A percentile compares a stretch with the other conserved stretches of the same genome.
phyloP scores from a whole-genome alignment of 1,139 yeast genomes.

The Pneumocystis canis region DNA sequence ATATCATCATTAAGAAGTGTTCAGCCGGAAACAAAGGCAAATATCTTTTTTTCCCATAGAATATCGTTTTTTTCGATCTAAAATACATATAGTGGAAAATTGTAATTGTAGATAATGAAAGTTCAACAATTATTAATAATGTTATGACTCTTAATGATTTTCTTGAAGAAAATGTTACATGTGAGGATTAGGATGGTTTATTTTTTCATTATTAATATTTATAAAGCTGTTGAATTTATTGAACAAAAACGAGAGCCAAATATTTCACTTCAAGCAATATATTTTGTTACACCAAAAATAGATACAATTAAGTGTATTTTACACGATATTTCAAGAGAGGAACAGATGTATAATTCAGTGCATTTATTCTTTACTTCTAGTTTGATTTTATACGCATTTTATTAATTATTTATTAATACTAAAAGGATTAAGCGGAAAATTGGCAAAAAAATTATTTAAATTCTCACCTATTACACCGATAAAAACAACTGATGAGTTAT shows the following conservation, averaged over 20 bases:
- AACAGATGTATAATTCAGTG: slow-evolving; percentile 43
- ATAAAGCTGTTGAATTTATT: slow-evolving; percentile 36
- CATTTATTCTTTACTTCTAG: slow-evolving; percentile 47
- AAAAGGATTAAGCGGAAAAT: slow-evolving; percentile 13
- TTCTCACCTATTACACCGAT: slow-evolving; percentile 23
- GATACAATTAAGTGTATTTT: slow-evolving; percentile 44
- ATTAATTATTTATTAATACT: neutral
- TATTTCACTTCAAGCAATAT: slow-evolving; percentile 42
- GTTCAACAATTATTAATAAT: slow-evolving; percentile 25
- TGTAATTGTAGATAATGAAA: slow-evolving; percentile 28
- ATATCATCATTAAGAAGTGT: neutral
- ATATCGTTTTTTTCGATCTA: neutral
- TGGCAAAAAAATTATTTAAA: slow-evolving; percentile 21
- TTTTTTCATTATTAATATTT: neutral
- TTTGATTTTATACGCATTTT: slow-evolving; percentile 12
- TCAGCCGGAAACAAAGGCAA: neutral
- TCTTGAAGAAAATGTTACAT: slow-evolving; percentile 27
- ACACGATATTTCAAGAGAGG: slow-evolving; percentile 41
- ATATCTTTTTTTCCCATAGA: neutral
- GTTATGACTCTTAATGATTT: slow-evolving; percentile 28
- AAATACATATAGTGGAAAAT: slow-evolving; percentile 25
- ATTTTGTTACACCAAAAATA: slow-evolving; percentile 40
- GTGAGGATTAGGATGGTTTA: slow-evolving; percentile 11
- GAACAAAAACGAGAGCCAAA: slow-evolving; percentile 39
- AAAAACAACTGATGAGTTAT: slow-evolving; percentile 24